Conservation (phyloP, 331 rosid genomes). For the Rosa hybrid region DNA sequence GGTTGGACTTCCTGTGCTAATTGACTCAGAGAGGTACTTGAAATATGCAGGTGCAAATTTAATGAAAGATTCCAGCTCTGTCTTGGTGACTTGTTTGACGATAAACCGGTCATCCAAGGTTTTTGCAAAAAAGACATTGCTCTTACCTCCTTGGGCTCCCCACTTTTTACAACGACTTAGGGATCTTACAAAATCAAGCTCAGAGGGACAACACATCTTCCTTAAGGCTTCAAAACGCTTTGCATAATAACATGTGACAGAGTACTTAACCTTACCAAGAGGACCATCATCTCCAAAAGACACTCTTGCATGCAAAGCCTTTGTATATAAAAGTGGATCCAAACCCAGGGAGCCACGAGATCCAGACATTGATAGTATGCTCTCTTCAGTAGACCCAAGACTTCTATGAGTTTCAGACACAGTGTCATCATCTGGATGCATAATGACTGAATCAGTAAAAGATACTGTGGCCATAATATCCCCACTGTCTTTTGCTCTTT, state of each 20-base stretch:
- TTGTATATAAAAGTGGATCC: slow-evolving; percentile 64
- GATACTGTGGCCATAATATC: slow-evolving; percentile 39
- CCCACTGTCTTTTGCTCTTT: slow-evolving; percentile 53
- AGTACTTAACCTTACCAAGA: slow-evolving; percentile 68
- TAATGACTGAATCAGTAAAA: slow-evolving; percentile 52
- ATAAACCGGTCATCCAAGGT: slow-evolving; percentile 91
- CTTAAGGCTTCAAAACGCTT: slow-evolving; percentile 84
- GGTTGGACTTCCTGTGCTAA: slow-evolving; percentile 76
- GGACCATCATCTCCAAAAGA: slow-evolving; percentile 85
- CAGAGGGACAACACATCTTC: slow-evolving; percentile 88
- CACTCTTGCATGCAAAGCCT: slow-evolving; percentile 76
- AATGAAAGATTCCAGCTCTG: slow-evolving; percentile 89
- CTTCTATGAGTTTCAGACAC: slow-evolving; percentile 60
- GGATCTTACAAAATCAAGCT: slow-evolving; percentile 82
- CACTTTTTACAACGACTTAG: slow-evolving; percentile 95
- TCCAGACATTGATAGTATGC: slow-evolving; percentile 53
- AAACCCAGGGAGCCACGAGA: slow-evolving; percentile 56
- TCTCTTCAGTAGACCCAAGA: slow-evolving; percentile 61
- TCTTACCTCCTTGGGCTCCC: slow-evolving; percentile 99
- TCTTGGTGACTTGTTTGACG: slow-evolving; percentile 90
- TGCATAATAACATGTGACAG: slow-evolving; percentile 82
- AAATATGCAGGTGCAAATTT: slow-evolving; percentile 90
- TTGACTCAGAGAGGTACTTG: slow-evolving; percentile 86
- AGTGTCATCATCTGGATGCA: slow-evolving; percentile 60
- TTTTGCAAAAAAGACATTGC: slow-evolving; percentile 95